phyloP scores from a whole-genome alignment of 192 early-diverging fungal species.

The Backusella psychrophila region DNA sequence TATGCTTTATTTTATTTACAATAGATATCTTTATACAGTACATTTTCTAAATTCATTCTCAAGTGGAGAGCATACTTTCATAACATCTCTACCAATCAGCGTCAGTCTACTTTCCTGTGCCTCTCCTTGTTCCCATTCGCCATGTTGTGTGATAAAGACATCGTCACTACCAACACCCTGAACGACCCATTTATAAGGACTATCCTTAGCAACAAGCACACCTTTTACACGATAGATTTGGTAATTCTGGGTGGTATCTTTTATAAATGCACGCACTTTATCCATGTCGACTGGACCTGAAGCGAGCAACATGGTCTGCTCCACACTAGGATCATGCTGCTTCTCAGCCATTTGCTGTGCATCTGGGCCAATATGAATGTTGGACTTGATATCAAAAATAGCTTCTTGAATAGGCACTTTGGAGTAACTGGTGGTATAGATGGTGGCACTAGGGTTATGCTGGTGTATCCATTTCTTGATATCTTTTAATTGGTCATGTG shows the following conservation, averaged over 20 bases:
- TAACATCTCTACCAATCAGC: constrained; percentile 26
- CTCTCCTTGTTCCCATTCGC: constrained; percentile 19
- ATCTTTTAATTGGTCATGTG: not conserved
- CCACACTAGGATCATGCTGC: constrained; percentile 21
- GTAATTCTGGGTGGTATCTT: not conserved
- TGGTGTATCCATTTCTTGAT: not conserved
- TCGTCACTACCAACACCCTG: constrained; percentile 36
- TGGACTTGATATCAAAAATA: not conserved
- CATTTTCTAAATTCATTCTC: constrained; percentile 18
- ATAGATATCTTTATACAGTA: not conserved
- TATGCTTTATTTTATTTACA: not conserved
- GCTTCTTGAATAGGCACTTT: constrained; percentile 2
- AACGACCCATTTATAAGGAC: constrained; percentile 29
- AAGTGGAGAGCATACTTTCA: not conserved
- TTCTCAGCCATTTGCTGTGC: not conserved
- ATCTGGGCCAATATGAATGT: not conserved
- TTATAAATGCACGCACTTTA: not conserved
- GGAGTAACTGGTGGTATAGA: constrained; percentile 16
- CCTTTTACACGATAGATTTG: constrained; percentile 37
- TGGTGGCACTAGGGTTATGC: constrained; percentile 10
- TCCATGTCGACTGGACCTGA: constrained; percentile 14
- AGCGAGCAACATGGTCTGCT: constrained; percentile 16
- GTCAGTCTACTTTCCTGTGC: constrained; percentile 19
- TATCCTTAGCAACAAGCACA: constrained; percentile 25
- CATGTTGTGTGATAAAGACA: not conserved